Percentiles rank a stretch among this genome's conserved stretches.
phyloP scores from a whole-genome alignment of 2,329 filamentous ascomycete species.

The Lachnellula willkommii region DNA sequence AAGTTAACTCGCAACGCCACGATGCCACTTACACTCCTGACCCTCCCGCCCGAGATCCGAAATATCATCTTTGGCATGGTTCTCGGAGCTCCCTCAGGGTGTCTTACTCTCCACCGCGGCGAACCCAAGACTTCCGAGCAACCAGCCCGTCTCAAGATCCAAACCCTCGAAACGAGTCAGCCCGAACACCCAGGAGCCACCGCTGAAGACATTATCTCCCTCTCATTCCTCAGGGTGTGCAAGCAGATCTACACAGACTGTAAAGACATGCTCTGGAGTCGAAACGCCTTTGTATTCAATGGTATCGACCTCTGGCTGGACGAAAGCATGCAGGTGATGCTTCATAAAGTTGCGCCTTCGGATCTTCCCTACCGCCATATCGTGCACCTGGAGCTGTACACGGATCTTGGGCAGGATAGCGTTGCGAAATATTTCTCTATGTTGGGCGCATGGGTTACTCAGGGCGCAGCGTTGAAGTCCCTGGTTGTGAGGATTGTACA shows the following conservation, averaged over 20 bases:
- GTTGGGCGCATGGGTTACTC: too few species aligned
- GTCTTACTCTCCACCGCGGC: not conserved
- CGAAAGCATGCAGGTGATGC: not conserved
- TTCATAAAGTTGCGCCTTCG: not conserved
- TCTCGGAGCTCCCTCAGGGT: not conserved
- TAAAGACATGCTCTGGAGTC: not conserved
- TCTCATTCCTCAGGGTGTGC: not conserved
- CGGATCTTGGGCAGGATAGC: not conserved
- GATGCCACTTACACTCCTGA: not conserved
- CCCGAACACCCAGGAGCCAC: not conserved
- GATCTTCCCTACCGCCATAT: not conserved
- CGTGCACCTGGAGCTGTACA: not conserved
- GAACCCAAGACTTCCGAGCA: not conserved
- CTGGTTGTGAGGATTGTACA: too few species aligned
- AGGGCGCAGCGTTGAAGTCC: too few species aligned
- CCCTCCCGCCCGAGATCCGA: not conserved
- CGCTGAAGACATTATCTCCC: not conserved
- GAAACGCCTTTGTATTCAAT: not conserved
- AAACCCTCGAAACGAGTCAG: not conserved
- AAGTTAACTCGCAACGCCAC: not conserved
- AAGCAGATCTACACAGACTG: not conserved
- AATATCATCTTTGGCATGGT: not conserved
- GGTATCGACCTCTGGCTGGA: not conserved
- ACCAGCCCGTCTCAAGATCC: not conserved
- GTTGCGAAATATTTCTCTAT: too few species aligned